Percentiles rank a stretch among this genome's conserved stretches.
phyloP scores from a whole-genome alignment of 306 rosid species.

The Casuarina glauca region DNA sequence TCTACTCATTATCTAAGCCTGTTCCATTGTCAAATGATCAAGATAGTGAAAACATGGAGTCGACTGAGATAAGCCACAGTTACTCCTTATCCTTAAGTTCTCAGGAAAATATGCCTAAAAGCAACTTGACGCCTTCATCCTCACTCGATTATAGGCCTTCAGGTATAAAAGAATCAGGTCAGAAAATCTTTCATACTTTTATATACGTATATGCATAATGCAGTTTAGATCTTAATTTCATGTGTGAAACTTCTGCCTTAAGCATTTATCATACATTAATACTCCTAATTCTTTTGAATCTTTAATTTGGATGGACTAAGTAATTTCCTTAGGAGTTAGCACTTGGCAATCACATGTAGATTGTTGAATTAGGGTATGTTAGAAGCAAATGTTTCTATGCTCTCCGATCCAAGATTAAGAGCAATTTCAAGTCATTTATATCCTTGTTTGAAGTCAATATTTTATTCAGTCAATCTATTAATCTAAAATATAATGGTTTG shows the following conservation, averaged over 20 bases:
- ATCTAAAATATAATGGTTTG: background rate
- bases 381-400: background rate
- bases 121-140: constrained; percentile 29
- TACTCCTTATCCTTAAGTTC: constrained; percentile 26
- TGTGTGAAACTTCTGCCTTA: background rate
- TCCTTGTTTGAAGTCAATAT: background rate
- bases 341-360: background rate
- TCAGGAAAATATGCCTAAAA: constrained; percentile 30
- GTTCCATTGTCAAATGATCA: constrained; percentile 39
- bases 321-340: background rate
- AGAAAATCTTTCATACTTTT: constrained; percentile 5
- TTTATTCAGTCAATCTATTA: background rate
- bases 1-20: constrained; percentile 50
- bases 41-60: constrained; percentile 36
- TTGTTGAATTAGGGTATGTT: background rate
- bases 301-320: background rate
- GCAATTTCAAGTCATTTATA: background rate
- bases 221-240: no score
- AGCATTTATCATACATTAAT: background rate
- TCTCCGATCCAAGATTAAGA: background rate
- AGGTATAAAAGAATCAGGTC: constrained; percentile 59
- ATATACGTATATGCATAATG: background rate
- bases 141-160: constrained; percentile 36
- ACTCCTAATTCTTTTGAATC: no score
- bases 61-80: constrained; percentile 29